phyloP scores from a whole-genome alignment of 257 asterid genomes.

The Nicotiana obtusifolia region DNA sequence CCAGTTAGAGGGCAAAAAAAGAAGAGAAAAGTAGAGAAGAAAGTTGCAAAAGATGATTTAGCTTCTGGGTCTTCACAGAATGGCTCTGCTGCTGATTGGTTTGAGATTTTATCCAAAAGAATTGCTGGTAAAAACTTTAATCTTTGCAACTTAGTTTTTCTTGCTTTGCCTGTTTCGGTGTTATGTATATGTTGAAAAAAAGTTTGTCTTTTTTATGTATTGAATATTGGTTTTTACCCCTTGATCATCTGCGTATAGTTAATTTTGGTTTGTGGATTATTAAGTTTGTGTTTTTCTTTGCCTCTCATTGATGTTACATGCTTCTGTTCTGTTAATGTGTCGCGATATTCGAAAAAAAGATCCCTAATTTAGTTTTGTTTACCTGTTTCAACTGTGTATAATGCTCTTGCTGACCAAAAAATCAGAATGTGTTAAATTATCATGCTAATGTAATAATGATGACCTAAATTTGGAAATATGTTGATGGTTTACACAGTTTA shows the following conservation, averaged over 20 bases:
- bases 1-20: constrained; percentile 63
- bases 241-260: neutral
- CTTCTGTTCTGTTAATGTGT: neutral
- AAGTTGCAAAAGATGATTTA: constrained; percentile 37
- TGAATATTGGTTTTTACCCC: neutral
- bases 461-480: neutral
- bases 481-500: neutral
- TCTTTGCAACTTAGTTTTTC: neutral
- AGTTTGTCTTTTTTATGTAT: neutral
- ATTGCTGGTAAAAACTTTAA: constrained; percentile 41
- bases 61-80: constrained; percentile 53
- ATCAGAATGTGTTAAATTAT: neutral
- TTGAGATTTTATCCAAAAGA: constrained; percentile 47
- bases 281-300: neutral
- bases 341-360: neutral
- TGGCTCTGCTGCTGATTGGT: constrained; percentile 64
- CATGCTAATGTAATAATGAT: neutral
- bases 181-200: constrained; percentile 12
- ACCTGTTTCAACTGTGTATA: neutral
- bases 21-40: constrained; percentile 58
- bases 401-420: neutral
- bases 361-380: constrained; percentile 2
- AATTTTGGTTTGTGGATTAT: neutral
- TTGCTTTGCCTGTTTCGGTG: constrained; percentile 4
- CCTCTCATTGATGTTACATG: neutral